These are phyloP conservation scores for Calonectria montana DNA, from an alignment of 2,329 filamentous ascomycete genomes.

Conservation along the genomic window DNA sequence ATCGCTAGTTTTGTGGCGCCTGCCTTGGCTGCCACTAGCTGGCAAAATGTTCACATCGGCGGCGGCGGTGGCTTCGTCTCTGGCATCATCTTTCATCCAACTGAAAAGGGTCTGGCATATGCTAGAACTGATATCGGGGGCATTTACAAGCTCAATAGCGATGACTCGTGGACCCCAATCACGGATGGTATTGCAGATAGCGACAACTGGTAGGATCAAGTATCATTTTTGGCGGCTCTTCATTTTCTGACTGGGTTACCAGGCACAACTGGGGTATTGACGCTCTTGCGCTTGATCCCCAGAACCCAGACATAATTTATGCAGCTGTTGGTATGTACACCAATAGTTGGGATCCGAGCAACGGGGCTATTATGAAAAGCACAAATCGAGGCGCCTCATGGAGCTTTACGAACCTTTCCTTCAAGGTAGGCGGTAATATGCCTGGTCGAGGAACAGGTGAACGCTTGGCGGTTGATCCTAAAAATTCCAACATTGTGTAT, in stretches of 20 bases:
- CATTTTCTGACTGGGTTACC: not conserved
- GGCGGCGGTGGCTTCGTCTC: constrained; percentile 68
- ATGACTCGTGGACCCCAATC: constrained; percentile 55
- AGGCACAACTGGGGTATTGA: constrained; percentile 69
- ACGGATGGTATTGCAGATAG: constrained; percentile 59
- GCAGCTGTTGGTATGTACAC: constrained; percentile 69
- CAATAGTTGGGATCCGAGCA: constrained; percentile 68
- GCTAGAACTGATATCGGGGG: constrained; percentile 69
- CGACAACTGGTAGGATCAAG: constrained; percentile 54
- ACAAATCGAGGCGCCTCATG: constrained; percentile 66
- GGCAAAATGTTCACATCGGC: constrained; percentile 64
- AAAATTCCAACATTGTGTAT: constrained; percentile 66
- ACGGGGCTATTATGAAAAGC: constrained; percentile 65
- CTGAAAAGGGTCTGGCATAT: constrained; percentile 56
- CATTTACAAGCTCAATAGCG: constrained; percentile 64
- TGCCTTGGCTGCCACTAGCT: constrained; percentile 32
- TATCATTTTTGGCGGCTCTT: not conserved
- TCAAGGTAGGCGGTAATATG: constrained; percentile 73
- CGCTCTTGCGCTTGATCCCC: constrained; percentile 66
- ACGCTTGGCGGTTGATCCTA: constrained; percentile 67
- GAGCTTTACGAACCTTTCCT: constrained; percentile 60
- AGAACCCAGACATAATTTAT: constrained; percentile 63
- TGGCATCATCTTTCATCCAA: constrained; percentile 68
- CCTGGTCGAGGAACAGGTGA: constrained; percentile 70
- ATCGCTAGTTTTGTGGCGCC: not conserved